Conservation (phyloP, 129 eudicot species). For the Chrysanthemum lavandulifolium region DNA sequence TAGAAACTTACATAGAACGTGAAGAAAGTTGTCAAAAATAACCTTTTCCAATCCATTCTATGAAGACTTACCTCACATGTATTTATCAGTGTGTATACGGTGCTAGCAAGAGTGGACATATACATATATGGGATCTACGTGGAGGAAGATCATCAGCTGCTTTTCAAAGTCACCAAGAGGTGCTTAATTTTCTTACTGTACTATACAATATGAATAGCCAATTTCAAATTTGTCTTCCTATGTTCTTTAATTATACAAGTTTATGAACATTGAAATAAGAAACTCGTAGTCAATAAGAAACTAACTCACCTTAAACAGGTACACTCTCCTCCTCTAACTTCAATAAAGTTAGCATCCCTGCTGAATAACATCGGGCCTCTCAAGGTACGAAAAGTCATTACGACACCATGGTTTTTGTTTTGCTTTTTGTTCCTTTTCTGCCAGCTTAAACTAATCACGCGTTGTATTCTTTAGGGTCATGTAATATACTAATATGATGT, state of each 20-base stretch:
- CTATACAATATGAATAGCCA: not conserved
- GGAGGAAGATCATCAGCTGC: constrained; percentile 83
- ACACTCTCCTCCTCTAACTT: constrained; percentile 53
- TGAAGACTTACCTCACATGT: constrained; percentile 12
- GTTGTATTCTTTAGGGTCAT: constrained; percentile 1
- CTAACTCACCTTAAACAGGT: constrained; percentile 38
- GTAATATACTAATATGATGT: not conserved
- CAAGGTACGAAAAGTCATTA: constrained; percentile 55
- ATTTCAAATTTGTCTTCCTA: no score
- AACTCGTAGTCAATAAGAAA: constrained; percentile 14
- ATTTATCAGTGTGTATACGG: constrained; percentile 65
- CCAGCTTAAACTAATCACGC: not conserved
- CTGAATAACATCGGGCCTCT: constrained; percentile 69
- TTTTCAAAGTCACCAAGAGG: constrained; percentile 85
- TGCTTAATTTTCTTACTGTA: constrained; percentile 14
- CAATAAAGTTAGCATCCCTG: constrained; percentile 61
- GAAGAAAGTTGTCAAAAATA: constrained; percentile 1
- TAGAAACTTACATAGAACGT: not conserved
- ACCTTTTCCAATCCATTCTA: not conserved
- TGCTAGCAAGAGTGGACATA: constrained; percentile 74
- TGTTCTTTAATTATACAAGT: no score
- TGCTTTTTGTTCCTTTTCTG: constrained; percentile 3
- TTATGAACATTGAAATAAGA: constrained; percentile 3
- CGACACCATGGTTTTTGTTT: not conserved
- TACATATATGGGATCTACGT: constrained; percentile 93